These are phyloP conservation scores for Pterocarpus macrocarpus DNA, from an alignment of 306 rosid species.

Conservation along the genomic window DNA sequence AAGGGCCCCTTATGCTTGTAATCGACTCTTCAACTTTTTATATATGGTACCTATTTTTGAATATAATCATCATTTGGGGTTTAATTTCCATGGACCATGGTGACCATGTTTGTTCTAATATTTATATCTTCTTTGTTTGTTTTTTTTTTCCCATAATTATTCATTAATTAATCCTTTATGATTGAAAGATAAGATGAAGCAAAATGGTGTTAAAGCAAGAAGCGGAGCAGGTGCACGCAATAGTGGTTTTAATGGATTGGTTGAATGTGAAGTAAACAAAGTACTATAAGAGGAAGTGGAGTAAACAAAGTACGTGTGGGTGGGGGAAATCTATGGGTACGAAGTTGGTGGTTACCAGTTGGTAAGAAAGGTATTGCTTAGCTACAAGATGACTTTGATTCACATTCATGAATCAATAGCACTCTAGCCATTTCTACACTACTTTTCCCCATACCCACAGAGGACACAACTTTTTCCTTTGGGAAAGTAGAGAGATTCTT, in stretches of 20 bases:
- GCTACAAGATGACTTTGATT: constrained; percentile 49
- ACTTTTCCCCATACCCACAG: constrained; percentile 15
- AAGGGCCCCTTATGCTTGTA: constrained; percentile 49
- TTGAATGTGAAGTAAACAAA: constrained; percentile 5
- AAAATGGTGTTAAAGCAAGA: neutral
- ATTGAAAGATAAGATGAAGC: neutral
- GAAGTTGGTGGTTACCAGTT: constrained; percentile 36
- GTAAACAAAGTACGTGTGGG: neutral
- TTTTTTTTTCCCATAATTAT: neutral
- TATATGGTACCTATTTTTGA: neutral
- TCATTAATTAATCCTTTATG: neutral
- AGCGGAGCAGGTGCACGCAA: constrained; percentile 15
- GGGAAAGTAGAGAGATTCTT: constrained; percentile 4
- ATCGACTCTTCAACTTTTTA: constrained; percentile 9
- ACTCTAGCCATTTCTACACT: neutral
- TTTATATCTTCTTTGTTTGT: neutral
- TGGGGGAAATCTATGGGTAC: constrained; percentile 38
- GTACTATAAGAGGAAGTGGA: neutral
- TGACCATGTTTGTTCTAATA: neutral
- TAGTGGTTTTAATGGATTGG: neutral
- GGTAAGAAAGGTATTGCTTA: constrained; percentile 56
- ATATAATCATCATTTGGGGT: neutral
- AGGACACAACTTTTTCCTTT: constrained; percentile 7
- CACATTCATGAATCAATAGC: constrained; percentile 31
- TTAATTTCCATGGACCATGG: no score